These are phyloP conservation scores for Nadsonia fulvescens DNA, from an alignment of 805 yeast genomes.

Conservation along the genomic window DNA sequence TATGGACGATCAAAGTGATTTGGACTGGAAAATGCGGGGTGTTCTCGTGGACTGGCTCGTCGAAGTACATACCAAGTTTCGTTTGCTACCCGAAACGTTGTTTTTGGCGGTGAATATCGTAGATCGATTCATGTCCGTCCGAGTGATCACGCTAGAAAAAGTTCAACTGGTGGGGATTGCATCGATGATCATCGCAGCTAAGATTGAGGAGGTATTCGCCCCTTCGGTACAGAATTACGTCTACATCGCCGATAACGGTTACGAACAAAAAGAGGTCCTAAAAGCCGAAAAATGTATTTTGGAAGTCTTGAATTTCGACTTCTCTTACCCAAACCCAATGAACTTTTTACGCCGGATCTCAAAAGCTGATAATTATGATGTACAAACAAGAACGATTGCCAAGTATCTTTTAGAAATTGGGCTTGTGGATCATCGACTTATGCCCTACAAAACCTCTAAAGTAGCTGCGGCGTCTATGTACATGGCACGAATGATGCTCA, in stretches of 20 bases:
- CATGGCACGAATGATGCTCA: slow-evolving; percentile 56
- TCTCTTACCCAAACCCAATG: slow-evolving; percentile 79
- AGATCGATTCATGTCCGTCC: slow-evolving; percentile 71
- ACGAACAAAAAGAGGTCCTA: slow-evolving; percentile 61
- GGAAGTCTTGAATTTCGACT: slow-evolving; percentile 51
- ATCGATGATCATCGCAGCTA: slow-evolving; percentile 74
- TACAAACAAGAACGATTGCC: slow-evolving; percentile 66
- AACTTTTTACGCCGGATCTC: slow-evolving; percentile 76
- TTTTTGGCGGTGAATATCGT: slow-evolving; percentile 67
- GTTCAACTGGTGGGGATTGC: slow-evolving; percentile 78
- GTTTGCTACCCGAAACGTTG: slow-evolving; percentile 71
- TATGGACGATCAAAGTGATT: slow-evolving; percentile 40
- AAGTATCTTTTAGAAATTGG: slow-evolving; percentile 69
- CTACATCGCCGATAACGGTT: slow-evolving; percentile 74
- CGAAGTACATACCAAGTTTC: slow-evolving; percentile 70
- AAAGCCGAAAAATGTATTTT: slow-evolving; percentile 69
- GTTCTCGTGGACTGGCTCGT: slow-evolving; percentile 88
- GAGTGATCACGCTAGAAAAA: slow-evolving; percentile 57
- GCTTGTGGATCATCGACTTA: slow-evolving; percentile 55
- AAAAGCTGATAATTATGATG: slow-evolving; percentile 79
- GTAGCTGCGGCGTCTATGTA: slow-evolving; percentile 83
- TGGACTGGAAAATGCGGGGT: slow-evolving; percentile 70
- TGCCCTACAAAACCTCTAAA: slow-evolving; percentile 56
- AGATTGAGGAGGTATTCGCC: slow-evolving; percentile 78
- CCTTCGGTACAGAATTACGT: slow-evolving; percentile 79